Percentiles rank a stretch among this genome's conserved stretches.
Evolutionary conservation across 2,329 filamentous ascomycete genomes (phyloP).

Genomic region (Cladosporium colombiae): DNA sequence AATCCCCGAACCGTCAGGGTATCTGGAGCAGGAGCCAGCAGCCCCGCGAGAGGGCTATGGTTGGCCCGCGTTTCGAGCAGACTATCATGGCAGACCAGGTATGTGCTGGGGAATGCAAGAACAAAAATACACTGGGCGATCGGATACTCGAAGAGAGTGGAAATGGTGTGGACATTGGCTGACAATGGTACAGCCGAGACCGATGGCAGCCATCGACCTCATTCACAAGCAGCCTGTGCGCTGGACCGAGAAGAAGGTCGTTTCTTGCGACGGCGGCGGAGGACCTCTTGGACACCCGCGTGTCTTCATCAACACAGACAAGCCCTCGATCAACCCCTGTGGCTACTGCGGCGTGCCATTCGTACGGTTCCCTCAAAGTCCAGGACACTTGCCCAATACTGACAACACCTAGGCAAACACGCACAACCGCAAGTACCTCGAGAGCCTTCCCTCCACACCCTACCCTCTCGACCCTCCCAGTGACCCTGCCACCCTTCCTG

Average conservation of each 20-base stretch:
- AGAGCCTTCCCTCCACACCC: conserved; percentile 72
- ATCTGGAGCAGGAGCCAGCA: conserved; percentile 88
- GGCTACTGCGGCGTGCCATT: conserved; percentile 92
- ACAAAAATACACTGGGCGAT: neutral
- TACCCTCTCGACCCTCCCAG: conserved; percentile 70
- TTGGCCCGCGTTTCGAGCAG: conserved; percentile 93
- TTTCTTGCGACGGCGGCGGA: conserved; percentile 89
- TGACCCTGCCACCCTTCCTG: conserved; percentile 59
- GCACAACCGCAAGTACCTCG: conserved; percentile 79
- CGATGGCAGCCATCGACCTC: conserved; percentile 87
- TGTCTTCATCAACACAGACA: conserved; percentile 98
- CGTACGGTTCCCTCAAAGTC: conserved; percentile 58
- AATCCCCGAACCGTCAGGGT: conserved; percentile 81
- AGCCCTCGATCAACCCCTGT: conserved; percentile 88
- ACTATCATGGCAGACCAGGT: conserved; percentile 93
- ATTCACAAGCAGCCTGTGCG: conserved; percentile 93
- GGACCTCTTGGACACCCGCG: conserved; percentile 86
- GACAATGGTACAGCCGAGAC: conserved; percentile 67
- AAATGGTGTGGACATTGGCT: conserved; percentile 26
- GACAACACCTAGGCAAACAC: conserved; percentile 71
- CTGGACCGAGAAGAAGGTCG: conserved; percentile 81
- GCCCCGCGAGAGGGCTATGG: conserved; percentile 80
- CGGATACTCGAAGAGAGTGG: neutral
- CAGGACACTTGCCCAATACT: conserved; percentile 16
- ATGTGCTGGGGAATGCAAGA: conserved; percentile 14